Percentiles rank a stretch among this genome's conserved stretches.
phyloP scores from a whole-genome alignment of 768 basidiomycete species.

The Boletus sp. region DNA sequence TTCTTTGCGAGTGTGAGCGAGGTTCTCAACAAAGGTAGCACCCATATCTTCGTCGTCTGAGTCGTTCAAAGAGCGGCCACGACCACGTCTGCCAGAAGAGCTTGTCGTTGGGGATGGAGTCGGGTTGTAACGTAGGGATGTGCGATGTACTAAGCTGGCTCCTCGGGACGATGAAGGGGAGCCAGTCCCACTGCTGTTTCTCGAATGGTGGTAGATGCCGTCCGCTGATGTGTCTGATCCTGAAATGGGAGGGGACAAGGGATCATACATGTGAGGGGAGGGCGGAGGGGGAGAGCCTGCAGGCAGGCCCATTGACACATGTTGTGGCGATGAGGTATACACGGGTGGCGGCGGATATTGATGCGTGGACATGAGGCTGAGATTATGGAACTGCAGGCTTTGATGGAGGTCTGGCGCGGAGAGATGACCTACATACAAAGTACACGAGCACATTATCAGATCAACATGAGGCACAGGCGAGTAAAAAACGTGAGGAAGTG shows the following conservation, averaged over 20 bases:
- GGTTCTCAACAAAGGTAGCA: conserved; percentile 61
- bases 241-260: conserved; percentile 82
- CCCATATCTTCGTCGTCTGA: conserved; percentile 79
- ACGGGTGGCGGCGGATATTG: conserved; percentile 61
- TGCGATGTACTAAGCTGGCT: conserved; percentile 73
- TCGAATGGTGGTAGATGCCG: conserved; percentile 73
- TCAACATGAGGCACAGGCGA: conserved; percentile 56
- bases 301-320: conserved; percentile 64
- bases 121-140: conserved; percentile 69
- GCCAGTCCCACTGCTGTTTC: conserved; percentile 70
- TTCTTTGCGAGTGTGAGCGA: conserved; percentile 79
- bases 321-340: conserved; percentile 61
- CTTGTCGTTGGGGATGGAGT: conserved; percentile 76
- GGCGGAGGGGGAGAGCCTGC: conserved; percentile 70
- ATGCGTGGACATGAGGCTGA: conserved; percentile 67
- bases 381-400: conserved; percentile 56
- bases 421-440: conserved; percentile 58
- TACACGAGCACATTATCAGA: conserved; percentile 59
- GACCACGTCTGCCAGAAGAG: conserved; percentile 65
- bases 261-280: conserved; percentile 79
- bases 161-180: conserved; percentile 78
- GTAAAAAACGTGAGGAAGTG: conserved; percentile 41
- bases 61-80: conserved; percentile 67
- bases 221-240: conserved; percentile 88
- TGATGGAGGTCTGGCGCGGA: conserved; percentile 68